phyloP scores from a whole-genome alignment of 2,329 filamentous ascomycete species.

The Alternaria sp. region DNA sequence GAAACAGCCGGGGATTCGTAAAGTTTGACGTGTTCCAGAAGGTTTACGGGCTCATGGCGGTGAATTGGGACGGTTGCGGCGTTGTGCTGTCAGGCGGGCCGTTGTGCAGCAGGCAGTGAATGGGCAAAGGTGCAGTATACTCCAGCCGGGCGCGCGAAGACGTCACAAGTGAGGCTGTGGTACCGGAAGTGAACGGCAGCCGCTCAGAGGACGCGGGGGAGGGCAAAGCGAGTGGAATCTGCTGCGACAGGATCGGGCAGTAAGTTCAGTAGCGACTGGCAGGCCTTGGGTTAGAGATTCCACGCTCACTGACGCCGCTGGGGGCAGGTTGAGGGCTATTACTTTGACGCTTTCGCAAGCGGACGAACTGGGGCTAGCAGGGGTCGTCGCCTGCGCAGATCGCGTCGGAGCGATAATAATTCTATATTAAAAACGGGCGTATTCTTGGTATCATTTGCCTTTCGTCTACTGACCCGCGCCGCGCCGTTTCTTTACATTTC shows the following conservation, averaged over 20 bases:
- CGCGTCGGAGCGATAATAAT: constrained; percentile 27
- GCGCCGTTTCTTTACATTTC: constrained; percentile 8
- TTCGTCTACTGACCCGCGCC: constrained; percentile 10
- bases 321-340: constrained; percentile 17
- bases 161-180: constrained; percentile 28
- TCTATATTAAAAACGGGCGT: constrained; percentile 28
- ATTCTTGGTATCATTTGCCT: constrained; percentile 10
- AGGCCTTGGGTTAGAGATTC: constrained; percentile 19
- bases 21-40: constrained; percentile 2
- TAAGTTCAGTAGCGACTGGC: constrained; percentile 24
- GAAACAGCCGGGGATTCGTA: neutral
- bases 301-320: constrained; percentile 17
- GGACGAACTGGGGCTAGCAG: constrained; percentile 31
- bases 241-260: constrained; percentile 1
- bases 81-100: constrained; percentile 22
- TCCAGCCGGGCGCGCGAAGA: constrained; percentile 16
- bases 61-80: constrained; percentile 19
- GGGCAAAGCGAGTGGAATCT: constrained; percentile 13
- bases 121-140: neutral
- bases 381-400: constrained; percentile 23
- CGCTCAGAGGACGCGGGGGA: neutral
- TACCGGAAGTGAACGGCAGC: constrained; percentile 20
- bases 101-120: constrained; percentile 16
- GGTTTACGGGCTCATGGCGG: constrained; percentile 29
- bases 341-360: constrained; percentile 24